These are phyloP conservation scores for Neurospora sp. DNA, from an alignment of 495 filamentous ascomycete genomes.

Conservation along the genomic window DNA sequence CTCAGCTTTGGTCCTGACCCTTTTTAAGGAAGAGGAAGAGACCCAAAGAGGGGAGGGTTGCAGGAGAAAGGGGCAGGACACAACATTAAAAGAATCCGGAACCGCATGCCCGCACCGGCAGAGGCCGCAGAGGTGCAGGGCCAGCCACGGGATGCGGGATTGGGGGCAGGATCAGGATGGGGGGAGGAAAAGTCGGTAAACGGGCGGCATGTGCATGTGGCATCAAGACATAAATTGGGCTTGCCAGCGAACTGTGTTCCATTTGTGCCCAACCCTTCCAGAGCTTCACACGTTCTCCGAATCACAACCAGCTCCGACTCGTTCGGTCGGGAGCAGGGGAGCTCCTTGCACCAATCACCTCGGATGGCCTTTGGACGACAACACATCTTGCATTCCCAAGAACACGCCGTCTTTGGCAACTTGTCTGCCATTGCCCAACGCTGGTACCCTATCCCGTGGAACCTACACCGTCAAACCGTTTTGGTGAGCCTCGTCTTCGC, in stretches of 20 bases:
- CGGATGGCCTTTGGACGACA: slow-evolving; percentile 11
- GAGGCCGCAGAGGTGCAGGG: background rate
- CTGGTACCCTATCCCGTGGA: slow-evolving; percentile 9
- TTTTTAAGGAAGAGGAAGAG: background rate
- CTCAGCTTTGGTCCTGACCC: background rate
- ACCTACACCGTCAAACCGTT: background rate
- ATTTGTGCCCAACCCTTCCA: slow-evolving; percentile 4
- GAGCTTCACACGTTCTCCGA: slow-evolving; percentile 3
- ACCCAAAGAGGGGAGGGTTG: background rate
- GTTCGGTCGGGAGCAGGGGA: slow-evolving; percentile 4
- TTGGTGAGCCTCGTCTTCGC: background rate
- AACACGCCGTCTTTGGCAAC: background rate
- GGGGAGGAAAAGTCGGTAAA: background rate
- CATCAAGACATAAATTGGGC: slow-evolving; percentile 1
- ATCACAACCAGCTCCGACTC: slow-evolving; percentile 12
- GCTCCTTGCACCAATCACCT: slow-evolving; percentile 21
- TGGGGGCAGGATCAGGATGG: background rate
- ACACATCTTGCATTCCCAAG: slow-evolving; percentile 5
- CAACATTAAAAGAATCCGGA: background rate
- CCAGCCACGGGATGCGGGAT: background rate
- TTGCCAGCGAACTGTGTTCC: slow-evolving; percentile 2
- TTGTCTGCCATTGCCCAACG: slow-evolving; percentile 17
- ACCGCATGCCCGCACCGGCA: background rate
- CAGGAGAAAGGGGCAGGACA: background rate
- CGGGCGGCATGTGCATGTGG: background rate